Conservation (phyloP, 2,329 filamentous ascomycete genomes). For the Dothidotthia symphoricarpi region DNA sequence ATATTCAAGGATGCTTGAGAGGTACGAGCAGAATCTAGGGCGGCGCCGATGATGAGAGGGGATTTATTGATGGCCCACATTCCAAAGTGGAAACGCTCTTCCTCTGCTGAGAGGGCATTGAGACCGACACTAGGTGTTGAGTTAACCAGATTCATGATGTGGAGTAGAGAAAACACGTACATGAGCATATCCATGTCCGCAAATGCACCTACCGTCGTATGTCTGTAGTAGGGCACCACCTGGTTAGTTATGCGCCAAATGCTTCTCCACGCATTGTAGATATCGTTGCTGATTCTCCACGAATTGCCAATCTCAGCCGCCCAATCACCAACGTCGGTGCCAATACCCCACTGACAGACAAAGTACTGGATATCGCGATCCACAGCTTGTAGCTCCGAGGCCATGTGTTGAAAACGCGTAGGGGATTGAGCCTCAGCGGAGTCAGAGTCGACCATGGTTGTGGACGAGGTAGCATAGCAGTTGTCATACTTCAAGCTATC, state of each 20-base stretch:
- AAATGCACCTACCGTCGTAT: constrained; percentile 30
- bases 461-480: constrained; percentile 31
- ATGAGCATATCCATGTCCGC: constrained; percentile 48
- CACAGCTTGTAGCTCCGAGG: constrained; percentile 22
- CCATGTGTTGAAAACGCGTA: constrained; percentile 34
- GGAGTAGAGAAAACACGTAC: constrained; percentile 8
- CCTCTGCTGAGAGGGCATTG: constrained; percentile 34
- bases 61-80: constrained; percentile 51
- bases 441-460: constrained; percentile 39
- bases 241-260: constrained; percentile 39
- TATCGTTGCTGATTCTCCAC: constrained; percentile 41
- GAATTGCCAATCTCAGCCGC: constrained; percentile 36
- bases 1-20: constrained; percentile 29
- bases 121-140: constrained; percentile 41
- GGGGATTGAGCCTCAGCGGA: constrained; percentile 29
- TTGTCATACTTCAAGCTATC: constrained; percentile 51
- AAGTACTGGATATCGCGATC: constrained; percentile 38
- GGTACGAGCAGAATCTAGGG: constrained; percentile 28
- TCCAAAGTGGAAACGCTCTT: constrained; percentile 48
- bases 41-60: constrained; percentile 46
- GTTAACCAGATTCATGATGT: not conserved
- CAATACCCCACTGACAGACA: constrained; percentile 43
- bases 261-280: constrained; percentile 36
- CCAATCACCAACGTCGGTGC: constrained; percentile 37
- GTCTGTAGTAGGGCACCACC: constrained; percentile 30